These are phyloP conservation scores for Aspergillus steynii DNA, from an alignment of 495 filamentous ascomycete genomes.

Conservation along the genomic window DNA sequence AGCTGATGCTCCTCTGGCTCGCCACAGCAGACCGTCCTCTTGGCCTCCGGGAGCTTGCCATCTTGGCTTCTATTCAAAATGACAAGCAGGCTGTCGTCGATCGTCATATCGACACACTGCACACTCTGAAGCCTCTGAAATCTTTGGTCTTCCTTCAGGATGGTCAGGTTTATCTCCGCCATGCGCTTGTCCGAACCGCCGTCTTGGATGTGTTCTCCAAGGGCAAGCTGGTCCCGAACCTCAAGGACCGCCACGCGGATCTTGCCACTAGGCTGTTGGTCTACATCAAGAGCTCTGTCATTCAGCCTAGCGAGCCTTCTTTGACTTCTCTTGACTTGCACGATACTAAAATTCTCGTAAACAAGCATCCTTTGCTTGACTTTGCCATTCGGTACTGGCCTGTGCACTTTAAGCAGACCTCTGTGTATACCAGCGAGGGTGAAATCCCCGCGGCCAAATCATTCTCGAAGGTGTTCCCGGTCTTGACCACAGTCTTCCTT, in stretches of 20 bases:
- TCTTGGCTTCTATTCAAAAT: slow-evolving; percentile 31
- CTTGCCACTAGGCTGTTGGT: slow-evolving; percentile 34
- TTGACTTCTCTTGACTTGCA: slow-evolving; percentile 31
- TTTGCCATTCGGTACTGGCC: slow-evolving; percentile 42
- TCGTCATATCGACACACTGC: slow-evolving; percentile 23
- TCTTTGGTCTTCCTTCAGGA: slow-evolving; percentile 34
- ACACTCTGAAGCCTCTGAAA: slow-evolving; percentile 28
- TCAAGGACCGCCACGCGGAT: slow-evolving; percentile 41
- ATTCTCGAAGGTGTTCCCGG: slow-evolving; percentile 36
- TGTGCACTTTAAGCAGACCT: slow-evolving; percentile 30
- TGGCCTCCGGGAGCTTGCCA: slow-evolving; percentile 28
- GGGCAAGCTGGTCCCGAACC: slow-evolving; percentile 33
- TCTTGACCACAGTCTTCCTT: slow-evolving; percentile 28
- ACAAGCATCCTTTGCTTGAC: slow-evolving; percentile 33
- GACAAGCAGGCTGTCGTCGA: slow-evolving; percentile 33
- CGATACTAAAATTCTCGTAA: slow-evolving; percentile 26
- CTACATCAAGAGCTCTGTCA: slow-evolving; percentile 34
- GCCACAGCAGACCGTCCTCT: slow-evolving; percentile 39
- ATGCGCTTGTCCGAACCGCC: slow-evolving; percentile 35
- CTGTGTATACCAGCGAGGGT: slow-evolving; percentile 29
- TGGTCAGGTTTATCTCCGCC: slow-evolving; percentile 38
- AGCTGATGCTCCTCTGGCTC: slow-evolving; percentile 39
- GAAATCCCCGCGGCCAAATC: slow-evolving; percentile 31
- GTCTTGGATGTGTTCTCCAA: slow-evolving; percentile 34
- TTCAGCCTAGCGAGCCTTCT: slow-evolving; percentile 34